Evolutionary conservation across 2,329 filamentous ascomycete genomes (phyloP).

Genomic region (Talaromyces sp.): DNA sequence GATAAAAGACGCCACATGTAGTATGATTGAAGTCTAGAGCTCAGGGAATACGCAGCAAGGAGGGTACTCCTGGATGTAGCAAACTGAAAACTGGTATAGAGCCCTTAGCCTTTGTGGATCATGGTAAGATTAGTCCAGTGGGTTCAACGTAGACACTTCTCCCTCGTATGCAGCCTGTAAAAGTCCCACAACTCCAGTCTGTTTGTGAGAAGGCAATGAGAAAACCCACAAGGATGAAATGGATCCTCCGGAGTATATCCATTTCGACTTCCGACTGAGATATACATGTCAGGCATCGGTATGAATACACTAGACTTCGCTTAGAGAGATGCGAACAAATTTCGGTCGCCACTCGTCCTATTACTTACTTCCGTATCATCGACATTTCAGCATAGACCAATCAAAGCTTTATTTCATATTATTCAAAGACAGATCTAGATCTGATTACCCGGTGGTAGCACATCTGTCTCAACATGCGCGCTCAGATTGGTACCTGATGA

Average conservation of each 20-base stretch:
- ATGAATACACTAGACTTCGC: not conserved
- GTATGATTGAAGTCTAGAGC: not conserved
- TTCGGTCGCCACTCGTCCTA: not conserved
- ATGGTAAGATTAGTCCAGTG: not conserved
- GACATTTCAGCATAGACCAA: not conserved
- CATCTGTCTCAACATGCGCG: constrained; percentile 3
- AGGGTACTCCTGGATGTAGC: not conserved
- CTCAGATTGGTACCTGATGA: constrained; percentile 10
- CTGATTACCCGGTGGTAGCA: not conserved
- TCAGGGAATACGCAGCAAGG: constrained; percentile 7
- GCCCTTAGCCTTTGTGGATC: not conserved
- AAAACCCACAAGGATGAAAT: not conserved
- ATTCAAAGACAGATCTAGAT: not conserved
- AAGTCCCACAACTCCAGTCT: too few species aligned
- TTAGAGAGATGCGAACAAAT: not conserved
- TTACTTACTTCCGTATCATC: not conserved
- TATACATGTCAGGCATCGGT: too few species aligned
- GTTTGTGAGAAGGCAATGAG: not conserved
- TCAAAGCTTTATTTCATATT: not conserved
- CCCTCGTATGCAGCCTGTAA: too few species aligned
- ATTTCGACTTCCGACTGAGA: not conserved
- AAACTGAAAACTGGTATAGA: not conserved
- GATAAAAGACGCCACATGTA: constrained; percentile 8
- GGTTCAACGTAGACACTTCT: too few species aligned
- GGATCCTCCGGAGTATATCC: too few species aligned